Base-by-base conservation (phyloP, 768 basidiomycete species). In the Boletellus ananiceps region DNA sequence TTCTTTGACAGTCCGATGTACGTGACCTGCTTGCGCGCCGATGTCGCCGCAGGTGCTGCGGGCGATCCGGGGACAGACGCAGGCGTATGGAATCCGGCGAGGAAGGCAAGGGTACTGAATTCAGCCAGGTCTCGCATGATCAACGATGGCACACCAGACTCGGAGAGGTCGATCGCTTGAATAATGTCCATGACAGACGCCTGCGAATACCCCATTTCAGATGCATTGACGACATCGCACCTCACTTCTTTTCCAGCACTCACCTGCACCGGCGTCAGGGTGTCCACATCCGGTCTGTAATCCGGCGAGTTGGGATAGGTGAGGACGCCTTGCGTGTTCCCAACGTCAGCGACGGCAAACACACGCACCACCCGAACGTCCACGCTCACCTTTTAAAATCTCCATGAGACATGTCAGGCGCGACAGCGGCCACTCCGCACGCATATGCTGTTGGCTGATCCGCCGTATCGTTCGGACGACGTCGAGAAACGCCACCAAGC, bases 1-100 rank as follows among this genome's bases (percentile, higher is more conserved):
- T 82, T 86, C 69, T 97, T 98, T 1, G 85, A 76, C n/a, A 98
- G 66, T 2, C 83, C 94, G 44, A 97, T 86, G 62, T 93, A 97
- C 1, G 92, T 93, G 41, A 96, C 75, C 5, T 86, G 80, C 58
- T 82, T 86, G 40, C 74, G 79, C 6, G 74, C 70, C 1, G 60
- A 43, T 2, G 55, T 32, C 5, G 51, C 32, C 25, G 29, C 46
- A 5, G 53, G 48, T 35, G 49, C 44, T 35, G 35, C 37, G 8
- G 59, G 55, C 19, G 56, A 56, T 16, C 29, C 54, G 3, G 56
- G 50, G 12, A n/a, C 43, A 27, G 51, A 25, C 14, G n/a, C 25
- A 3, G 45, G 47, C 0, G 29, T 32, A 2, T 56, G 47, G 57
- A 89, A 88, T 0, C 85, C 82, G 3, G 86, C 86, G 2, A 90